Evolutionary conservation across 2,329 filamentous ascomycete genomes (phyloP), one percentile per base, ranked within the genome.

Genomic region (Leptographium lundbergii): DNA sequence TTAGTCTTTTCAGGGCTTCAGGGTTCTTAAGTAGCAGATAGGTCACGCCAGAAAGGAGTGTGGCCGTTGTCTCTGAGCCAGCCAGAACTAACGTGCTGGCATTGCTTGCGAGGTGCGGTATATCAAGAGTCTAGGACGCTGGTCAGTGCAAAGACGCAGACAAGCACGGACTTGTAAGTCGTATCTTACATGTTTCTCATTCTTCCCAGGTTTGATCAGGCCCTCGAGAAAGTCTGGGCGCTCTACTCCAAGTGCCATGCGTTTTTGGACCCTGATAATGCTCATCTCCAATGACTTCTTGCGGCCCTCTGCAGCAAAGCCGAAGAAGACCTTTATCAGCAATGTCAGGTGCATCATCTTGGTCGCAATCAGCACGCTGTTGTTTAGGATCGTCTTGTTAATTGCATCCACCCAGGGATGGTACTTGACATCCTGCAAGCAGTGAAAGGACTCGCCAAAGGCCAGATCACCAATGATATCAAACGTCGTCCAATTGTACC

Each of bases 11-110:
- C 2, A 69, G 61, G 0, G 62, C 62, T 4, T 56, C 39, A 3
- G 66, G 67, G 59, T 69, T 64, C 24, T 61, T 63, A 36, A 59
- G 57, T 29, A 70, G 64, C 29, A 69, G 66, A 60, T 65, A 71
- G 52, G 69, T 61, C 2, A 65, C 59, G 2, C 64, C 67, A 5
- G 67, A 52, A 22, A 67, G 4, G 70, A 74, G 72, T 5, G 73
- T 77, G 6, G 74, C 75, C 9, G 75, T 77, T 0, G 77, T 79
- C 62, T 79, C 77, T 47, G 73, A 75, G 19, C 75, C 75, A 3
- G 73, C 75, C 39, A 74, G 34, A 7, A 61, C 36, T 4, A 63
- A 14, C 3, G 47, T 19, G 24, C 57, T 58, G 25, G 56, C 47
- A 39, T 62, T 55, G 34, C 32, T 45, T 9, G 36, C n/a, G 2